phyloP scores from a whole-genome alignment of 176 grass and related monocot genomes.

The Microstegium vimineum region DNA sequence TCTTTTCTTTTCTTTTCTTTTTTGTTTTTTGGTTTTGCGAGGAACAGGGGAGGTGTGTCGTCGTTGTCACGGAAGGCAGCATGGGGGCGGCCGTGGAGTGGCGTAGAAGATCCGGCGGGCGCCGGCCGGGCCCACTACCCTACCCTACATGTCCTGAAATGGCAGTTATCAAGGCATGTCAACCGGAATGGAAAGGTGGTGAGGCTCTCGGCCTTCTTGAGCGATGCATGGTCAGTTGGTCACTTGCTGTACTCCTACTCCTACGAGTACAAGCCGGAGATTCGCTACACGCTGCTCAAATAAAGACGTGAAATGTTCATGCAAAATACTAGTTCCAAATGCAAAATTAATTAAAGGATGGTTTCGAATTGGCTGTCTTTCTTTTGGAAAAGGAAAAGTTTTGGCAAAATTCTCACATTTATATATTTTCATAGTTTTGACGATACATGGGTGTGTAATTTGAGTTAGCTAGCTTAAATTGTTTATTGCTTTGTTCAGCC shows the following conservation, averaged over 20 bases:
- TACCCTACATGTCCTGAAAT: background rate
- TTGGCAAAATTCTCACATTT: too few species aligned
- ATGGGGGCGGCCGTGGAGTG: background rate
- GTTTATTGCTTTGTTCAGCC: too few species aligned
- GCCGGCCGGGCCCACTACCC: background rate
- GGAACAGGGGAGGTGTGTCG: background rate
- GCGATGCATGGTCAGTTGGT: background rate
- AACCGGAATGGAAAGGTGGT: background rate
- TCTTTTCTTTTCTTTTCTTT: too few species aligned
- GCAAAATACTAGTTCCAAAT: background rate
- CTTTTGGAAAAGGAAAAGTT: too few species aligned
- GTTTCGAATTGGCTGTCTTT: background rate
- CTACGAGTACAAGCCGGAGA: too few species aligned
- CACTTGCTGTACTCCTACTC: background rate
- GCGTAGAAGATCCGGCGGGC: slow-evolving; percentile 17
- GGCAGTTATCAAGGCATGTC: background rate
- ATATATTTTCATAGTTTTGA: too few species aligned
- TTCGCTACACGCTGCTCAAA: background rate
- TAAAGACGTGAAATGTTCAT: background rate
- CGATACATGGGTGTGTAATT: too few species aligned
- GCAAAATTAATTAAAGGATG: too few species aligned
- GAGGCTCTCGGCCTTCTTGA: background rate
- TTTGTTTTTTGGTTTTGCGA: background rate
- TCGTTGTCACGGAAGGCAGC: background rate
- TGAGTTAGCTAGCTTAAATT: too few species aligned